Conservation (phyloP, 129 eudicot species). For the Mikania micrantha region DNA sequence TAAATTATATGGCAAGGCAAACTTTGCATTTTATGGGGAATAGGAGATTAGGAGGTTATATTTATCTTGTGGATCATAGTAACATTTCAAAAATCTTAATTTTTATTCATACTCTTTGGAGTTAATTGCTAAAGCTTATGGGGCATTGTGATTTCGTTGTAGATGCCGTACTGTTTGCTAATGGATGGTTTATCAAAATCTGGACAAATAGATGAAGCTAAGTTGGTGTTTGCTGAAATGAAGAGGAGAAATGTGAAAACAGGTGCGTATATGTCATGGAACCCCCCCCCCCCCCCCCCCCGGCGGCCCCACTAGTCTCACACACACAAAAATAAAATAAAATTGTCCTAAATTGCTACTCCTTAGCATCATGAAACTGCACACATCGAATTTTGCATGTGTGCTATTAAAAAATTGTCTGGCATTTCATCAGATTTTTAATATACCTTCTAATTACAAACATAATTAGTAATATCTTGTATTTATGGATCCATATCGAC, state of each 20-base stretch:
- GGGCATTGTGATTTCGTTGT: slow-evolving; percentile 20
- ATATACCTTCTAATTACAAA: neutral
- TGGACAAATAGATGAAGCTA: slow-evolving; percentile 69
- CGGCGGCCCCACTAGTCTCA: neutral
- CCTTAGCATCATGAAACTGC: neutral
- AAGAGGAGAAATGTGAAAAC: slow-evolving; percentile 54
- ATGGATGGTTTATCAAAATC: slow-evolving; percentile 91
- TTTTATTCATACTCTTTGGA: neutral
- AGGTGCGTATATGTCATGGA: slow-evolving; percentile 34
- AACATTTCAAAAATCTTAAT: neutral
- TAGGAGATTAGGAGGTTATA: neutral
- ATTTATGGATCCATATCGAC: neutral
- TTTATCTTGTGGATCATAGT: neutral
- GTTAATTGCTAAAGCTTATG: neutral
- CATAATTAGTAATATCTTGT: neutral
- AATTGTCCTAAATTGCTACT: neutral
- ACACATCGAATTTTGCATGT: neutral
- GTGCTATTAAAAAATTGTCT: neutral
- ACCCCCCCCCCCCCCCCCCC: neutral
- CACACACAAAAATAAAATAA: neutral
- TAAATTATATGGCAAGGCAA: neutral
- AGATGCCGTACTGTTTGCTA: slow-evolving; percentile 92
- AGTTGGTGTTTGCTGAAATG: slow-evolving; percentile 66
- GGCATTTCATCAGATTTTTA: neutral
- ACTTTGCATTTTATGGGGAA: neutral